Conservation (phyloP, 306 rosid species). For the Echinosophora koreensis region DNA sequence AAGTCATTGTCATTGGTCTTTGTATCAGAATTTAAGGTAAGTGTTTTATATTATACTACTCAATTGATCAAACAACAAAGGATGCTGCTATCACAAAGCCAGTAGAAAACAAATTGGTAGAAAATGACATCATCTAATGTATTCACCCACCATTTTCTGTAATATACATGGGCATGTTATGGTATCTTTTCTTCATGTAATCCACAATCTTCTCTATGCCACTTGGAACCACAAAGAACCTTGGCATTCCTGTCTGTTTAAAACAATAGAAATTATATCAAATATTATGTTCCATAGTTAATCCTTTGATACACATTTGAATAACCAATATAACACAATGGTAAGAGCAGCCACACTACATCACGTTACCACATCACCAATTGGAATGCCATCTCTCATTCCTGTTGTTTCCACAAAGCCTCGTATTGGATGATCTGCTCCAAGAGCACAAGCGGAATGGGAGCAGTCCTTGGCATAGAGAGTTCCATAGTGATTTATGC, state of each 20-base stretch:
- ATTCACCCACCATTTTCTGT: slow-evolving; percentile 73
- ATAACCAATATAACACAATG: background rate
- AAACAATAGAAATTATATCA: slow-evolving; percentile 11
- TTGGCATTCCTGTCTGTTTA: slow-evolving; percentile 62
- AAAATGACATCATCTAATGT: slow-evolving; percentile 13
- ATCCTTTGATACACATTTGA: background rate
- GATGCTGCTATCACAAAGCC: too few species aligned
- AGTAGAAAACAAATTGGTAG: background rate
- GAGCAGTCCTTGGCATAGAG: slow-evolving; percentile 67
- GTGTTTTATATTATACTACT: background rate
- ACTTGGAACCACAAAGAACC: slow-evolving; percentile 69
- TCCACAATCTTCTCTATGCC: slow-evolving; percentile 66
- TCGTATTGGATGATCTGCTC: slow-evolving; percentile 51
- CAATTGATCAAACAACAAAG: slow-evolving; percentile 17
- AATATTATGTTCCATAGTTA: background rate
- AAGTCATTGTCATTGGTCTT: background rate
- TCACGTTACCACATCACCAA: slow-evolving; percentile 61
- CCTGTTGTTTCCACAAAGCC: slow-evolving; percentile 55
- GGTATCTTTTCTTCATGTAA: slow-evolving; percentile 61
- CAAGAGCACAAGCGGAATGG: slow-evolving; percentile 49
- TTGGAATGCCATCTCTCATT: slow-evolving; percentile 62
- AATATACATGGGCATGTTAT: slow-evolving; percentile 61
- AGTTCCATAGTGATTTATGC: slow-evolving; percentile 65
- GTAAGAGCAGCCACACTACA: background rate
- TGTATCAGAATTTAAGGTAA: background rate